Base-by-base conservation (phyloP, 371 early-diverging fungal species). In the Umbelopsis sp. region DNA sequence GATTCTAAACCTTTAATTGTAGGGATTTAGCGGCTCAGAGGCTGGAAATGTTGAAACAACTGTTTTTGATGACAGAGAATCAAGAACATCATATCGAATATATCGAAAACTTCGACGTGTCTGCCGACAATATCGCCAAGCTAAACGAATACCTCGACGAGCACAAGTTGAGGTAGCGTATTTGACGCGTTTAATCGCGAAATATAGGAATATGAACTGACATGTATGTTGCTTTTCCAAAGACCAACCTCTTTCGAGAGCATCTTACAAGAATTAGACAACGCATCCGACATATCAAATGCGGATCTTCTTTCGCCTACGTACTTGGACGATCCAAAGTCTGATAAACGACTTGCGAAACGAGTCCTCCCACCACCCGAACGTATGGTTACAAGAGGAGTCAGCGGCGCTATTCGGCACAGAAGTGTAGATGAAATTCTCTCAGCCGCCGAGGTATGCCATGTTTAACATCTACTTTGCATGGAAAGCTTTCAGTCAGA, bases 331-430 rank as follows among this genome's bases (percentile, higher is more conserved):
- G 57, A 57, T 35, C n/a, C 35, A 57, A 57, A 57, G 29, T 57
- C 57, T 35, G 57, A 57, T 10, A 76, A 67, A 45, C 37, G 64
- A 24, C 22, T 63, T 25, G 48, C 50, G 22, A 57, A 84, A 48
- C 83, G 85, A 29, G 68, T 75, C 20, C 70, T 79, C 12, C 89
- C 91, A 20, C 89, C 90, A n/a, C 86, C 85, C 37, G 92, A 83
- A 66, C 78, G 90, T 20, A 91, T 91, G 90, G 85, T 91, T 10
- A 91, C 91, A 1, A 82, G 90, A 8, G 90, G 90, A 35, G 88
- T 88, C 16, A 89, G 88, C 71, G 88, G 89, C 25, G 87, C 88
- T 25, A 85, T 86, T 63, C 79, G 86, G 18, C 87, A 85, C n/a
- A 83, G 80, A 65, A 87, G 85, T 52, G 87, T 88, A 16, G 87